Conservation (phyloP, 1,284 basidiomycete species). For the Boletus nobilissimus region DNA sequence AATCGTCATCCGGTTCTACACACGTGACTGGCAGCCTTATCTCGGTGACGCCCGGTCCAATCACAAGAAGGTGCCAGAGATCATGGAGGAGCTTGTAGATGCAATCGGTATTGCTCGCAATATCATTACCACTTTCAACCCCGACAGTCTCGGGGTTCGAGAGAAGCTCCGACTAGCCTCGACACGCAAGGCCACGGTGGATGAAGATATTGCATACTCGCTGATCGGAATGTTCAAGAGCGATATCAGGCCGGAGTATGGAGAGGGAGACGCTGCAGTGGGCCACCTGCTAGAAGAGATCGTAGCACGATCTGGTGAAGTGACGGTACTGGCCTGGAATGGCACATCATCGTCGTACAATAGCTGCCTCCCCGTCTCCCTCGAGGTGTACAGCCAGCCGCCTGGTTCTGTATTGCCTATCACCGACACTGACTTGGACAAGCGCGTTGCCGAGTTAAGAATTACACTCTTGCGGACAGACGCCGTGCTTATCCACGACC, state of each 20-base stretch:
- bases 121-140: neutral
- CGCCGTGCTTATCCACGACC: neutral
- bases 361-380: constrained; percentile 22
- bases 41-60: neutral
- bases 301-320: constrained; percentile 26
- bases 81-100: constrained; percentile 28
- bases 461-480: neutral
- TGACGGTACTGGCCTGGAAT: constrained; percentile 31
- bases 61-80: neutral
- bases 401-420: neutral
- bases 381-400: constrained; percentile 17
- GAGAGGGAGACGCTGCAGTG: constrained; percentile 26
- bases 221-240: constrained; percentile 34
- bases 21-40: neutral
- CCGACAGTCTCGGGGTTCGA: constrained; percentile 13
- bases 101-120: neutral
- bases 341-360: constrained; percentile 32
- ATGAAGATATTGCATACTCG: constrained; percentile 33
- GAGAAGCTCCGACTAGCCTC: constrained; percentile 29
- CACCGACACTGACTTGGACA: neutral
- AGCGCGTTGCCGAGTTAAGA: neutral
- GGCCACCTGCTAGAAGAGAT: constrained; percentile 36
- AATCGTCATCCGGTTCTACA: constrained; percentile 15
- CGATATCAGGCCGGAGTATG: constrained; percentile 32
- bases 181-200: constrained; percentile 10